These are phyloP conservation scores for Erysimum pusillum DNA, from an alignment of 441 rosid genomes.

Conservation along the genomic window DNA sequence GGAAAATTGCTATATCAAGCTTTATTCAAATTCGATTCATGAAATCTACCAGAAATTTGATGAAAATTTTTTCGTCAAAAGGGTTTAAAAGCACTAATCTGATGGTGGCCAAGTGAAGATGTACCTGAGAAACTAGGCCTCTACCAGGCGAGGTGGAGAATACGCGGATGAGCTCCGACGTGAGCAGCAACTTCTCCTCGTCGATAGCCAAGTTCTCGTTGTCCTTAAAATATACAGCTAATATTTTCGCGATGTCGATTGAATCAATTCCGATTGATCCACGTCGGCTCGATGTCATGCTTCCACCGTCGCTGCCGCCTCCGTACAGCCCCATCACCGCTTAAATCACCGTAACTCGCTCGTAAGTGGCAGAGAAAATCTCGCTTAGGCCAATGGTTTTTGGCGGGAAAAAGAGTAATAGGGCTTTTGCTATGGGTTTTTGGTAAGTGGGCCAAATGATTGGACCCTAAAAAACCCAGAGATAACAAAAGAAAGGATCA, in stretches of 20 bases:
- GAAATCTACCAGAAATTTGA: neutral
- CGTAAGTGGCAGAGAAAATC: constrained; percentile 12
- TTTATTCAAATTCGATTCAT: neutral
- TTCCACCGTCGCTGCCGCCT: constrained; percentile 30
- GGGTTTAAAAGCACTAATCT: neutral
- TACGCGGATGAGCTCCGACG: constrained; percentile 69
- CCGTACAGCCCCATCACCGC: constrained; percentile 53
- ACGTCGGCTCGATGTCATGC: constrained; percentile 40
- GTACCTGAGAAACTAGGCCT: constrained; percentile 75
- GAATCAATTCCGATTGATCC: constrained; percentile 48
- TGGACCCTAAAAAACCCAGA: neutral
- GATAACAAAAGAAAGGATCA: neutral
- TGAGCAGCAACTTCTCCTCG: constrained; percentile 63
- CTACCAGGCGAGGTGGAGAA: constrained; percentile 68
- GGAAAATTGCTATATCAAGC: constrained; percentile 6
- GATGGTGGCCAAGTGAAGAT: neutral
- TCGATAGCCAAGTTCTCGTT: constrained; percentile 61
- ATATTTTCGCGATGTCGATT: constrained; percentile 51
- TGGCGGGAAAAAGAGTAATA: constrained; percentile 45
- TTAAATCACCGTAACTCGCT: constrained; percentile 1
- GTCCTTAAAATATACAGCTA: constrained; percentile 69
- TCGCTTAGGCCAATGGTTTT: constrained; percentile 10
- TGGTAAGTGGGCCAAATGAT: constrained; percentile 35
- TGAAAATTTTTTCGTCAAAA: neutral
- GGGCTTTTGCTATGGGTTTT: constrained; percentile 11